These are phyloP conservation scores for Zychaea mexicana DNA, from an alignment of 371 early-diverging fungal species.

Conservation along the genomic window DNA sequence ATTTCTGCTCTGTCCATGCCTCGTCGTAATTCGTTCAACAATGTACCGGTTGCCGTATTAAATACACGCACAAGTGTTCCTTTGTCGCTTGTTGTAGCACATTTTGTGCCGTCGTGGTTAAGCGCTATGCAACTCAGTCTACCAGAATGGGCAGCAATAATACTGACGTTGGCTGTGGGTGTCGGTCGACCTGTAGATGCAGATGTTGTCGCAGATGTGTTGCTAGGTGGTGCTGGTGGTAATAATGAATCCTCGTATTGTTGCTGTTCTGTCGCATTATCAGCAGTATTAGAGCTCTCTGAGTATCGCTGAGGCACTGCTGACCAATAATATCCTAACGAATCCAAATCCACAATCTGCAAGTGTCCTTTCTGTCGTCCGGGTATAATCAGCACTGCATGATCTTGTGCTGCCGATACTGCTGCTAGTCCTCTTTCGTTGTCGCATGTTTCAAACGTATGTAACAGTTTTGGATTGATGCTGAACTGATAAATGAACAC, in stretches of 20 bases:
- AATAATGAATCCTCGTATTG: neutral
- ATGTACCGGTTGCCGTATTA: conserved; percentile 72
- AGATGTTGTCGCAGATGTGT: conserved; percentile 4
- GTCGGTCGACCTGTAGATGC: conserved; percentile 14
- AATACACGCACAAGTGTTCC: conserved; percentile 94
- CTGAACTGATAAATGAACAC: conserved; percentile 85
- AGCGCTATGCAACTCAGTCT: conserved; percentile 77
- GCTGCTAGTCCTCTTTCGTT: conserved; percentile 80
- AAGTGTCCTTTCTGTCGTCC: conserved; percentile 84
- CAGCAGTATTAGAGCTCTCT: neutral
- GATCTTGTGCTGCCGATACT: conserved; percentile 60
- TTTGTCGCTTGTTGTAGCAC: conserved; percentile 85
- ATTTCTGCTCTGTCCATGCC: conserved; percentile 92
- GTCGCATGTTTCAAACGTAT: conserved; percentile 84
- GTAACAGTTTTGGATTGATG: conserved; percentile 68
- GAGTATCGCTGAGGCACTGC: conserved; percentile 6
- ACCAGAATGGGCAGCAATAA: conserved; percentile 87
- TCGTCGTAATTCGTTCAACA: conserved; percentile 86
- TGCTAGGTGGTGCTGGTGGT: neutral
- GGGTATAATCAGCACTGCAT: conserved; percentile 75
- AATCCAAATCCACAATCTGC: conserved; percentile 83
- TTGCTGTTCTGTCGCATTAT: conserved; percentile 9
- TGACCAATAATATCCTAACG: conserved; percentile 40
- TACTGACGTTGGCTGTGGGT: conserved; percentile 63
- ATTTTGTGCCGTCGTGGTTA: conserved; percentile 74